Base-by-base conservation (phyloP, 2,329 filamentous ascomycete genomes). In the Amylocarpus encephaloides region DNA sequence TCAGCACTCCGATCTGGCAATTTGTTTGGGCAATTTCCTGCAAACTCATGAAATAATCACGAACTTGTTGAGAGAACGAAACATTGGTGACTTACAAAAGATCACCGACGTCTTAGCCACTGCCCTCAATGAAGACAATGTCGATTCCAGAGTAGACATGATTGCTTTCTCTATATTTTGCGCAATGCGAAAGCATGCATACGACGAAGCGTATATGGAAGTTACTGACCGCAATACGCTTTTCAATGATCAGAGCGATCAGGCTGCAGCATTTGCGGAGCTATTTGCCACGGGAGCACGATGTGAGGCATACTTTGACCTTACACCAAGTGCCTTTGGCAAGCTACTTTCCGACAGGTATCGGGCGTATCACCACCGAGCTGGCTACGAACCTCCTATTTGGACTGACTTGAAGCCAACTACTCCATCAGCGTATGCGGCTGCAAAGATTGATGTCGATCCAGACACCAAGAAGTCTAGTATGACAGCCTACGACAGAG, bases 121-220 rank as follows among this genome's bases (percentile, higher is more conserved):
- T 6, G 50, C 45, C 33, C 45, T 57, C 13, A 32, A 56, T 32
- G 18, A 19, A 10, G 45, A 19, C 34, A 45, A 44, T 22, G 64
- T 76, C 11, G 72, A 77, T 58, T 58, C 73, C 10, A 70, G 71
- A 49, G 68, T 73, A 1, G 79, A 84, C 55, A 71, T 82, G 6
- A 68, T 82, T 43, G 72, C 74, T 0, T 71, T 83, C 41, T 72
- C 77, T 2, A 69, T 81, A 48, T 81, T 83, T 59, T 79, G 75
- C 51, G 73, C 76, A 0, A 71, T 78, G 32, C 70, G 78, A 39
- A 77, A 75, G 58, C 70, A 72, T 6, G 79, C 75, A 0, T 75
- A 83, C 46, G 78, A 83, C 51, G 79, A 83, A 52, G 76, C 82
- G 0, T 83, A 82, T 58, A 69, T 79, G n/a, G 80, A 83, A 62